Percentiles rank a stretch among this genome's conserved stretches.
These are phyloP conservation scores for Cutaneotrichosporon sp. DNA, from an alignment of 1,284 basidiomycete species.

Conservation along the genomic window DNA sequence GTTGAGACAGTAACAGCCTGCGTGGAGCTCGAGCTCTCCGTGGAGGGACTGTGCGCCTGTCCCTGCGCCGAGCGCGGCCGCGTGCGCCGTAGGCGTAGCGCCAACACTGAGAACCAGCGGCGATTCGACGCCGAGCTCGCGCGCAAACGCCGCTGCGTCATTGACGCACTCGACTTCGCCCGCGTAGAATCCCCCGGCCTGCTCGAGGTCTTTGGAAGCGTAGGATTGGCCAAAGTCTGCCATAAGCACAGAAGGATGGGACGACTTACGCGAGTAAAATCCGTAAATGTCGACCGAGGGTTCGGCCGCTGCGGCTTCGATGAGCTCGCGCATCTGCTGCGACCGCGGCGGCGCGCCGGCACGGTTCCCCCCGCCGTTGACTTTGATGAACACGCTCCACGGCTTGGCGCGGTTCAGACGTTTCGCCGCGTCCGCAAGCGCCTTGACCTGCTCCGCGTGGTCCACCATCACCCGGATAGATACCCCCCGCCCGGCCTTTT, in stretches of 20 bases:
- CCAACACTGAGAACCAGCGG: slow-evolving; percentile 69
- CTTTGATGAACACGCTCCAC: slow-evolving; percentile 76
- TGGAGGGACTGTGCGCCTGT: slow-evolving; percentile 51
- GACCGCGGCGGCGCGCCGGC: slow-evolving; percentile 66
- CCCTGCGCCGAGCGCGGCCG: slow-evolving; percentile 46
- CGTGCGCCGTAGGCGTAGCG: slow-evolving; percentile 76
- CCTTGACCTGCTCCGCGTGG: slow-evolving; percentile 63
- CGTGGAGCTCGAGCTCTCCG: slow-evolving; percentile 64
- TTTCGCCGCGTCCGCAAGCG: slow-evolving; percentile 54
- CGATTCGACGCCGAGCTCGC: slow-evolving; percentile 31
- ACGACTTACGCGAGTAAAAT: slow-evolving; percentile 64
- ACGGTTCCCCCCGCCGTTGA: slow-evolving; percentile 73
- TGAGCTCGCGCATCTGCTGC: slow-evolving; percentile 55
- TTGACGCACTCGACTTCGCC: slow-evolving; percentile 69
- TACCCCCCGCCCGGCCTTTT: slow-evolving; percentile 56
- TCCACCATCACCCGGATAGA: slow-evolving; percentile 67
- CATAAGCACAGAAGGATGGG: not conserved
- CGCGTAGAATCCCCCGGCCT: slow-evolving; percentile 62
- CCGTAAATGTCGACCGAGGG: slow-evolving; percentile 60
- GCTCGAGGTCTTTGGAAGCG: slow-evolving; percentile 59
- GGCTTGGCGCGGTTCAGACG: slow-evolving; percentile 40
- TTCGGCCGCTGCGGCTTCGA: slow-evolving; percentile 52
- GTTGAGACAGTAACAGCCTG: slow-evolving; percentile 69
- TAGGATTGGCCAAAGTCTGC: slow-evolving; percentile 57
- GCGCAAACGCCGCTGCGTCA: slow-evolving; percentile 58